Base-by-base conservation (phyloP, 805 yeast species). In the Trichomonascus vanleenenianus region DNA sequence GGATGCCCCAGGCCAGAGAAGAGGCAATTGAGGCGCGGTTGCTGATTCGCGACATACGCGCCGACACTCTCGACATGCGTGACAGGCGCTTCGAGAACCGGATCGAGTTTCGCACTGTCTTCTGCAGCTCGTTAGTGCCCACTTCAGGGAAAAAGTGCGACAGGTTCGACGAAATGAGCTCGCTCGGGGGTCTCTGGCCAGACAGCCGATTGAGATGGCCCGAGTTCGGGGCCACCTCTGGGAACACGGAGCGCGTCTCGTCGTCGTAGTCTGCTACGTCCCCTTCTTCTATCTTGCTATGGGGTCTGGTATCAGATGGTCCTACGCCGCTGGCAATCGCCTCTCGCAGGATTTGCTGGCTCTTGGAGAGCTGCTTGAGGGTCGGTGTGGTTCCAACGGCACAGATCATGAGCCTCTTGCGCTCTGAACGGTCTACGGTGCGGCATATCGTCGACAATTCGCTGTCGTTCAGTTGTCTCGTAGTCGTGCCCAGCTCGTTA, bases 101-200 rank as follows among this genome's bases (percentile, higher is more conserved):
- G 12, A 85, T 86, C 3, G 96, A 85, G 58, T 86, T 88, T 16
- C 94, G 68, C 39, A 89, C 76, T 1, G 96, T 89, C 46, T 82
- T 80, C 50, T 83, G 83, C 50, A 93, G 72, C 47, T 82, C 82
- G 39, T 74, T 71, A 43, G 79, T 75, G 19, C 78, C 81, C 0
- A 95, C 81, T 34, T 81, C 83, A 0, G 98, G 98, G 71, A 93
- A 93, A 62, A 85, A 91, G 51, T 89, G 95, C 1, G 88, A 82
- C 52, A 91, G 68, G 58, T 91, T 87, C 1, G 89, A 80, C 1
- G 97, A 85, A 50, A 91, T 93, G 55, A 89, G 74, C 59, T 87
- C 95, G 49, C 93, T 81, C 1, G 97, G 89, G 5, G 98, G 98
- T 57, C 98, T 73, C 62, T 86, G 96, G 19, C 94, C 94, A 8